These are phyloP conservation scores for Ustilago trichophora DNA, from an alignment of 1,284 basidiomycete genomes.

Conservation along the genomic window DNA sequence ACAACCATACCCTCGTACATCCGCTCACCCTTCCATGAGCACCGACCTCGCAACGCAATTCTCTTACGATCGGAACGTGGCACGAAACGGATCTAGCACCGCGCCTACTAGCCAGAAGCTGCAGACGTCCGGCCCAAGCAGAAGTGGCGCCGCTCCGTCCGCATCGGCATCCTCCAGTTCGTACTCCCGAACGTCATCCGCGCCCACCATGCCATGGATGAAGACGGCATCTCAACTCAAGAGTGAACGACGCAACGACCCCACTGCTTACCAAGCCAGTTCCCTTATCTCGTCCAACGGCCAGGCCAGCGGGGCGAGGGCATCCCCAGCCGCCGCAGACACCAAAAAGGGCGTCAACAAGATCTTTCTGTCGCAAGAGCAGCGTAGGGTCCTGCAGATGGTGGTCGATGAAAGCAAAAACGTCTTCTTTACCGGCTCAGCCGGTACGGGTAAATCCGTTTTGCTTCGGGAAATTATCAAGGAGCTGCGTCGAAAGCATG, in stretches of 20 bases:
- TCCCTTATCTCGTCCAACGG: slow-evolving; percentile 15
- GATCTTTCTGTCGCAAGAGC: slow-evolving; percentile 58
- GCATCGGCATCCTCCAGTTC: not conserved
- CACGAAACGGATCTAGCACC: not conserved
- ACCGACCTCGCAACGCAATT: slow-evolving; percentile 22
- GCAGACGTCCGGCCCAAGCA: slow-evolving; percentile 1
- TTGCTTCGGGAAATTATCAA: slow-evolving; percentile 87
- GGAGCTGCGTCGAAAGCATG: slow-evolving; percentile 71
- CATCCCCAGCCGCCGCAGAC: slow-evolving; percentile 4
- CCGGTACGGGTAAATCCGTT: slow-evolving; percentile 92
- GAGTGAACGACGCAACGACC: slow-evolving; percentile 27
- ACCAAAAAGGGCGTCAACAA: slow-evolving; percentile 41
- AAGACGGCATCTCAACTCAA: slow-evolving; percentile 41
- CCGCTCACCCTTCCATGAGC: slow-evolving; percentile 19
- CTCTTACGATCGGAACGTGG: slow-evolving; percentile 18
- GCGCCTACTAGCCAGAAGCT: too few relatives aligned
- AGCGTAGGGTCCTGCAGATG: slow-evolving; percentile 57
- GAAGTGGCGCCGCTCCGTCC: not conserved
- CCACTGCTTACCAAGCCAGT: slow-evolving; percentile 22
- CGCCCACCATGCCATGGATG: slow-evolving; percentile 28
- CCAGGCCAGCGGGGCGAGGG: slow-evolving; percentile 1
- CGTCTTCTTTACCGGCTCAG: slow-evolving; percentile 97
- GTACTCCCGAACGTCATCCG: slow-evolving; percentile 17
- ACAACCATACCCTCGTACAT: not conserved
- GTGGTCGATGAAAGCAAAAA: slow-evolving; percentile 70